Conservation (phyloP, 2,329 filamentous ascomycete species). For the Cladophialophora psammophila region DNA sequence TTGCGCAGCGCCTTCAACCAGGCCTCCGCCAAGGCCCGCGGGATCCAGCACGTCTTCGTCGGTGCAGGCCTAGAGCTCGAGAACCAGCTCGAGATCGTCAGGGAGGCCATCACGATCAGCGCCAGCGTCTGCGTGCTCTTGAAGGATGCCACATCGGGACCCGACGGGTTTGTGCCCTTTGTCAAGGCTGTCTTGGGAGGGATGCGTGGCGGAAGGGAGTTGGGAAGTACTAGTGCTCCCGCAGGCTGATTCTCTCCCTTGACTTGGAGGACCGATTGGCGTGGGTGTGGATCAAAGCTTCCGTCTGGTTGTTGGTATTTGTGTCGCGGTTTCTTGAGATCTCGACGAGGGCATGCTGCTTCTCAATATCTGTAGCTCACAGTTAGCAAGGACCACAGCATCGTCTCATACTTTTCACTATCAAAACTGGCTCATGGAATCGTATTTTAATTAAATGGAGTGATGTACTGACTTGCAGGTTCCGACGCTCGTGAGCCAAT, state of each 20-base stretch:
- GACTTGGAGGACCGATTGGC: too few relatives aligned
- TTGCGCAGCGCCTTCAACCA: neutral
- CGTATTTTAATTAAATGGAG: too few relatives aligned
- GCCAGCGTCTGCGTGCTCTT: neutral
- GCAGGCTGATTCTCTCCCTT: neutral
- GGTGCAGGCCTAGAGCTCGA: slow-evolving; percentile 1
- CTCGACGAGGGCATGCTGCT: too few relatives aligned
- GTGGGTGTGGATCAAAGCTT: too few relatives aligned
- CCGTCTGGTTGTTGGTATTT: too few relatives aligned
- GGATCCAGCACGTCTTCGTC: slow-evolving; percentile 1
- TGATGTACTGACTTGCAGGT: too few relatives aligned
- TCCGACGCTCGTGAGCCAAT: too few relatives aligned
- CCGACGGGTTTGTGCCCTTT: neutral
- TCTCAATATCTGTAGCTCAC: too few relatives aligned
- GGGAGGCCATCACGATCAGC: neutral
- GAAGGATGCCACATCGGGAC: neutral
- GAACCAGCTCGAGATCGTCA: neutral
- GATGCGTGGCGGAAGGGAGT: neutral
- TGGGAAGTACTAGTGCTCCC: neutral
- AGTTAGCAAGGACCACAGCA: too few relatives aligned
- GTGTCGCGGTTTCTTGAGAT: too few relatives aligned
- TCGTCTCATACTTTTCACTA: too few relatives aligned
- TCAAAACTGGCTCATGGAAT: too few relatives aligned
- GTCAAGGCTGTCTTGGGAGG: neutral
- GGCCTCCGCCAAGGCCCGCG: neutral